A percentile compares a stretch with the other conserved stretches of the same genome.
These are phyloP conservation scores for Lunasporangiospora selenospora DNA, from an alignment of 192 early-diverging fungal species.

Conservation along the genomic window DNA sequence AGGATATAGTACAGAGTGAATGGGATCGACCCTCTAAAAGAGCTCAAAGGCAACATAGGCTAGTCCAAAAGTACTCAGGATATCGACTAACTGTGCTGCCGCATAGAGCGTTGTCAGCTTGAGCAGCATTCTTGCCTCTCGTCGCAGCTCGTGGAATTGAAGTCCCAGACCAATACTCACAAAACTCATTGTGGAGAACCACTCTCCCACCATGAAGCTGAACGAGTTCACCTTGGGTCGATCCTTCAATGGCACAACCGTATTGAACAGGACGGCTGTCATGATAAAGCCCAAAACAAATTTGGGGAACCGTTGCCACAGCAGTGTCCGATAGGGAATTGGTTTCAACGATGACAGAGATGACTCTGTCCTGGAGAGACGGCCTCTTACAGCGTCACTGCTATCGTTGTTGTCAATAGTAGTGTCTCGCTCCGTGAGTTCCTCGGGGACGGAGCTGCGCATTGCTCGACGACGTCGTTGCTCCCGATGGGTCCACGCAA, in stretches of 20 bases:
- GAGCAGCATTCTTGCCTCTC: conserved; percentile 49
- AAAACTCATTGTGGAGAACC: conserved; percentile 60
- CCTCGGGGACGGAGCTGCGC: conserved; percentile 16
- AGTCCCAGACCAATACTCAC: conserved; percentile 59
- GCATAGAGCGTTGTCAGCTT: conserved; percentile 54
- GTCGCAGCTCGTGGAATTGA: conserved; percentile 54
- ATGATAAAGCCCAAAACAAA: conserved; percentile 58
- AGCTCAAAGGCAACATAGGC: conserved; percentile 56
- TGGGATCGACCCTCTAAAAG: too few species aligned
- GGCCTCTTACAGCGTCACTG: too few species aligned
- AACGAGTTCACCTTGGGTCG: conserved; percentile 49
- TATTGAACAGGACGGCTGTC: conserved; percentile 58
- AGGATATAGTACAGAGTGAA: too few species aligned
- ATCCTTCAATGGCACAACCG: conserved; percentile 34
- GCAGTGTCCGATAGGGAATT: conserved; percentile 22
- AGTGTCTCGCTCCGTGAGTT: too few species aligned
- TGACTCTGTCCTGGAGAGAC: conserved; percentile 8
- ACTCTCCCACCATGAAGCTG: conserved; percentile 59
- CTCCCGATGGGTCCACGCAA: conserved; percentile 53
- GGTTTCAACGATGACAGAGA: conserved; percentile 32
- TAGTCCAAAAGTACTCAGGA: conserved; percentile 48
- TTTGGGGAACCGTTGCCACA: conserved; percentile 61
- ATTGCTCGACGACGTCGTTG: conserved; percentile 23
- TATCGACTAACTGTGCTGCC: conserved; percentile 57
- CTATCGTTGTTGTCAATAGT: too few species aligned